Conservation (phyloP, 345 rosid genomes). For the Brassica cretica region DNA sequence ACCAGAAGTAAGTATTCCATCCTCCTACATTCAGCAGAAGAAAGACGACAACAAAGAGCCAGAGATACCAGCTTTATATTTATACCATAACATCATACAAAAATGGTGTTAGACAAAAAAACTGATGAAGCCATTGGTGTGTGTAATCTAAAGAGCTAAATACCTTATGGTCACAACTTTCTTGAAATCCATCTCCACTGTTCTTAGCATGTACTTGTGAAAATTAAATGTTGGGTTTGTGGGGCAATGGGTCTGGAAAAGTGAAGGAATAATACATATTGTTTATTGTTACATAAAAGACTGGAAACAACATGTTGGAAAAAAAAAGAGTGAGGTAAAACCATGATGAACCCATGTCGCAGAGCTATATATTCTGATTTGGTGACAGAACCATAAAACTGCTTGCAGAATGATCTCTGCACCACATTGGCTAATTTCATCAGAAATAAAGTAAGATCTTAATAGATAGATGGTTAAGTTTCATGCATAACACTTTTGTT, state of each 20-base stretch:
- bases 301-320: neutral
- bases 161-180: slow-evolving; percentile 79
- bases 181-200: slow-evolving; percentile 63
- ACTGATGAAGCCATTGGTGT: neutral
- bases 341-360: slow-evolving; percentile 75
- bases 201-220: slow-evolving; percentile 65
- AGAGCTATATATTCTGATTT: slow-evolving; percentile 72
- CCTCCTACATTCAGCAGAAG: slow-evolving; percentile 80
- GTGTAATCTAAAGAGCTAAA: neutral
- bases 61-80: slow-evolving; percentile 68
- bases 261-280: neutral
- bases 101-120: slow-evolving; percentile 7
- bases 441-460: neutral
- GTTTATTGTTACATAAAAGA: neutral
- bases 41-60: slow-evolving; percentile 81
- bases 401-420: slow-evolving; percentile 85
- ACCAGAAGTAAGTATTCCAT: slow-evolving; percentile 86
- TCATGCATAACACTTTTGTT: neutral
- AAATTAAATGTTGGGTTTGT: slow-evolving; percentile 46
- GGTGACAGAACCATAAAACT: slow-evolving; percentile 76
- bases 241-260: slow-evolving; percentile 52
- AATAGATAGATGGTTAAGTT: neutral
- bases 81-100: slow-evolving; percentile 16
- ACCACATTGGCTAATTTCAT: slow-evolving; percentile 1
- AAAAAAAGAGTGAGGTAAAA: slow-evolving; percentile 24